phyloP scores from a whole-genome alignment of 495 filamentous ascomycete species.

The Lasiosphaeria hispida region DNA sequence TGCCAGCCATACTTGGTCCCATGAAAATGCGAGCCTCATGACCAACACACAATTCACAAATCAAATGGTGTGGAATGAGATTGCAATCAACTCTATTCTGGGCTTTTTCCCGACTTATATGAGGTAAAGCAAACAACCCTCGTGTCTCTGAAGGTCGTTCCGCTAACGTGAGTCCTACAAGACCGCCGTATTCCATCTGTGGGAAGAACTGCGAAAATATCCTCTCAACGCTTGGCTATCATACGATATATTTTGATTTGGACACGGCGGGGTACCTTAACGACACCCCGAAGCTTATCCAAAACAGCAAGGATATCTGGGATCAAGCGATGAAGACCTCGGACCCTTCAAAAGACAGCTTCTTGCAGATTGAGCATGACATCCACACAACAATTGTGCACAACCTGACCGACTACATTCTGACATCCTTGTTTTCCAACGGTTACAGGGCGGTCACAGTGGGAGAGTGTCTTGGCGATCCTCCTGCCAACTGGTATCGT shows the following conservation, averaged over 20 bases:
- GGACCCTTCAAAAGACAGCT: constrained; percentile 46
- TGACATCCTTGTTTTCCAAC: constrained; percentile 53
- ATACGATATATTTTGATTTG: constrained; percentile 70
- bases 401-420: constrained; percentile 73
- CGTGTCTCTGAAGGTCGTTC: not conserved
- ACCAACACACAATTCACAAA: constrained; percentile 54
- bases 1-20: constrained; percentile 83
- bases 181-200: constrained; percentile 76
- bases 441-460: constrained; percentile 70
- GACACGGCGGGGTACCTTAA: constrained; percentile 79
- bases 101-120: constrained; percentile 85
- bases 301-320: constrained; percentile 71
- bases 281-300: constrained; percentile 56
- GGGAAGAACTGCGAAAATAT: constrained; percentile 57
- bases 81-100: constrained; percentile 73
- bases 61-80: constrained; percentile 77
- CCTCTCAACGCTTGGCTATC: constrained; percentile 68
- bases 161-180: constrained; percentile 9
- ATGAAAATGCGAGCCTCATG: constrained; percentile 65
- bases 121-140: constrained; percentile 37
- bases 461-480: constrained; percentile 72
- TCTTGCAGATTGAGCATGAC: constrained; percentile 74
- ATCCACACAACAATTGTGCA: constrained; percentile 74
- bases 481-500: constrained; percentile 69
- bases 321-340: constrained; percentile 52